Base-by-base conservation (phyloP, 106 monocot genomes). In the Narthecium ossifragum region DNA sequence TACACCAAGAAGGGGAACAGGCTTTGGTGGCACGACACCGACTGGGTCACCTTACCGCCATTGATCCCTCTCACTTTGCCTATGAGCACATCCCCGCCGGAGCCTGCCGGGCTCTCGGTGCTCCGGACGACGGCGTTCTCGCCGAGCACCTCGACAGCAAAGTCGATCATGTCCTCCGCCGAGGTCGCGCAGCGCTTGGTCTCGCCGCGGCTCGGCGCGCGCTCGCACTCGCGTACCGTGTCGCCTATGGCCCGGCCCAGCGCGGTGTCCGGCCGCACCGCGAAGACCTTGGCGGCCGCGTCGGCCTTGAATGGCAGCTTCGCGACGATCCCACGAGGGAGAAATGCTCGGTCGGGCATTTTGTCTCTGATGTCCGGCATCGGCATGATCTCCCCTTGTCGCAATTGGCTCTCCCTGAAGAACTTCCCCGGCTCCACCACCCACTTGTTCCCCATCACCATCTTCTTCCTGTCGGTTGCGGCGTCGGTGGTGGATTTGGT, bases 21-120 rank as follows among this genome's bases (percentile, higher is more conserved):
- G 64, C 93, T 89, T 83, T 94, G 93, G 69, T 94, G 93, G 53
- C 93, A 94, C 8, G 89, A 89, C 59, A 86, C 93, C 3, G 93
- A 77, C 31, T 49, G 43, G 21, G 88, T 94, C 13, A 82, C 75
- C 31, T 56, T 60, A 6, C 93, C 88, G 4, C 85, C 93, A 38
- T 89, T 75, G 31, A 88, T 58, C 8, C 88, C 85, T 21, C 23
- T 64, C 2, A 89, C 83, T 15, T 72, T 26, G 1, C 89, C 94
- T 21, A 94, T 63, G 31, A 70, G 21, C 21, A 94, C 24, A 11
- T 71, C 23, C 4, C 62, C 57, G 0, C 60, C 50, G 14, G 74
- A 86, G 6, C 94, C 94, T 1, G 53, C 53, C 20, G 77, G 22
- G 28, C 57, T 65, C 27, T 72, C 73, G 0, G 82, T 90, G 26